Conservation (phyloP, 768 basidiomycete species). For the Tulasnella sp. region DNA sequence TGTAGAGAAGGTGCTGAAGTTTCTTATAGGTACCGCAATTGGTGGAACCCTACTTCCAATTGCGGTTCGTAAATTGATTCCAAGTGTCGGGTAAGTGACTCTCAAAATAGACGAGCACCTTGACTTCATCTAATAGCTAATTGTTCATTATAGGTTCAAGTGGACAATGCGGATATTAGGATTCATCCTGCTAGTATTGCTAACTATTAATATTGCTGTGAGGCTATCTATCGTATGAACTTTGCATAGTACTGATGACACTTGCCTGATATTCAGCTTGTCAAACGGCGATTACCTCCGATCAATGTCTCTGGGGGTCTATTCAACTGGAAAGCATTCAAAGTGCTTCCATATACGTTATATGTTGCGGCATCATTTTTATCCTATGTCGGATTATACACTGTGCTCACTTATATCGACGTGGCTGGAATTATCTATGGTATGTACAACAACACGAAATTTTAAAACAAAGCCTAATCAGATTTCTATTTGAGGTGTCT, state of each 20-base stretch:
- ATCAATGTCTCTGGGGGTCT: constrained; percentile 15
- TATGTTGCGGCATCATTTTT: constrained; percentile 19
- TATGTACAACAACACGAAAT: too few relatives aligned
- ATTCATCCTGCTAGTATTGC: constrained; percentile 1
- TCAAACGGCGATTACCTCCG: constrained; percentile 16
- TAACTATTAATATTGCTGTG: background rate
- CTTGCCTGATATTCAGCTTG: constrained; percentile 19
- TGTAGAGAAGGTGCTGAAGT: constrained; percentile 38
- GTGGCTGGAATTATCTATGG: background rate
- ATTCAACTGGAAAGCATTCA: constrained; percentile 18
- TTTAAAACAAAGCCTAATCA: constrained; percentile 2
- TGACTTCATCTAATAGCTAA: too few relatives aligned
- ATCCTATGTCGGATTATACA: constrained; percentile 21
- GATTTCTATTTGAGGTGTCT: too few relatives aligned
- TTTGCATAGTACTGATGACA: background rate
- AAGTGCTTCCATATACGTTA: constrained; percentile 19
- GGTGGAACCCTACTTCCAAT: constrained; percentile 17
- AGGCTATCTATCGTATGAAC: constrained; percentile 2
- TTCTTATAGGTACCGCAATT: constrained; percentile 29
- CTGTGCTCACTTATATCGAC: constrained; percentile 21
- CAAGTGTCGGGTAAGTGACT: constrained; percentile 13
- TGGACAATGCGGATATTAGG: constrained; percentile 9
- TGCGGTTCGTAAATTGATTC: constrained; percentile 15
- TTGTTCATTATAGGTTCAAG: too few relatives aligned
- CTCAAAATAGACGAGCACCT: too few relatives aligned